Base-by-base conservation (phyloP, 2,329 filamentous ascomycete genomes). In the Coniochaeta sp. region DNA sequence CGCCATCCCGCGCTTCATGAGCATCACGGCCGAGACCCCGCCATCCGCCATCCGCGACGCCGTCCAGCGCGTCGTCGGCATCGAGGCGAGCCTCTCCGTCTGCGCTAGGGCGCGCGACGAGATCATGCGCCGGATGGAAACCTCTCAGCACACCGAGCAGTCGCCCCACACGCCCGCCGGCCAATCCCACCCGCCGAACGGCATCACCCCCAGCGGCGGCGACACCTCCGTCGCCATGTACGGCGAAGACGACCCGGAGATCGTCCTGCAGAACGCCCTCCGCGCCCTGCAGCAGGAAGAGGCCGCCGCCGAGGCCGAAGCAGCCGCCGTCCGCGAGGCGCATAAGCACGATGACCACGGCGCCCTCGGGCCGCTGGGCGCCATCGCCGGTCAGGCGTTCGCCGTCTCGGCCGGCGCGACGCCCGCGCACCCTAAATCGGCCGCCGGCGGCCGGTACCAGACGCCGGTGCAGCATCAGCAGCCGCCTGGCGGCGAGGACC, bases 31-130 rank as follows among this genome's bases (percentile, higher is more conserved):
- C 30, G 83, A 86, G 62, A 86, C 83, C 1, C 85, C 81, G 58
- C 84, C 84, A 0, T 77, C 81, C 44, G 80, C 82, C 54, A 85
- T 88, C 60, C 77, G 79, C 50, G 85, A 88, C 60, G 77, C 81
- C 58, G 73, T 87, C 40, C 71, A 83, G 52, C 79, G 82, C 55
- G 75, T 80, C 14, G 74, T 86, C 26, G 82, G 82, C 58, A 77
- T 85, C 38, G 82, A 85, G 58, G 73, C 82, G 2, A 79, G 72
- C 58, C 75, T 86, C 5, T 75, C 75, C 60, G 79, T 76, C 9
- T 85, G 83, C 68, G 81, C 82, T 44, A 75, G 83, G 61, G 83
- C 85, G 4, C 79, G 83, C 61, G 83, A 86, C 67, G 82, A 85
- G 68, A 76, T 84, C 57, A 67, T 85, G 50, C 79, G 79, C 61